phyloP scores from a whole-genome alignment of 345 rosid genomes.

The Ricinus communis region DNA sequence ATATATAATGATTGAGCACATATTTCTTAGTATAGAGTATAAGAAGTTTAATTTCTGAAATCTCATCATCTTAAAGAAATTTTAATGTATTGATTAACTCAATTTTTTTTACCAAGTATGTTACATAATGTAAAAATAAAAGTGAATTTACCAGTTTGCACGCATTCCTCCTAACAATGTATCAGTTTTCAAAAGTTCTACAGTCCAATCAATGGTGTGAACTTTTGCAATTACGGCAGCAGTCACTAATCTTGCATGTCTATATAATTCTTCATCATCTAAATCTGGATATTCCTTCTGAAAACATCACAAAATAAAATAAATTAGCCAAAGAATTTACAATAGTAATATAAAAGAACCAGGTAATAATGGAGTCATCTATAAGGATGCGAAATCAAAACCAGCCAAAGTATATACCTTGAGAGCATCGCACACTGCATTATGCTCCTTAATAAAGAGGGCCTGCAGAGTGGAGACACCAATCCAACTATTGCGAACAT shows the following conservation, averaged over 20 bases:
- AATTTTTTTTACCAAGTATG: no score
- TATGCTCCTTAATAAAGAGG: conserved; percentile 54
- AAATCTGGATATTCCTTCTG: conserved; percentile 38
- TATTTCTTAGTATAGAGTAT: no score
- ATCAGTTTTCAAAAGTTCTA: conserved; percentile 61
- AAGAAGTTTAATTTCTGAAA: no score
- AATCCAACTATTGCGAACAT: conserved; percentile 52
- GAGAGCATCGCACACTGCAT: conserved; percentile 52
- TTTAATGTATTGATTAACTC: neutral
- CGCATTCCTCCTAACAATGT: conserved; percentile 57
- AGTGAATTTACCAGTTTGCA: conserved; percentile 42
- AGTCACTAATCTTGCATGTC: conserved; percentile 54
- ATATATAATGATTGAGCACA: no score
- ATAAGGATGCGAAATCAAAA: neutral
- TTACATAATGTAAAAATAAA: no score
- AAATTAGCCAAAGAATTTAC: neutral
- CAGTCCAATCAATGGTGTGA: conserved; percentile 73
- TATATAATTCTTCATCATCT: conserved; percentile 53
- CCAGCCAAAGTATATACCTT: no score
- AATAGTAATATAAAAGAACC: no score
- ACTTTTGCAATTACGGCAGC: conserved; percentile 65
- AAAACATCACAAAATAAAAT: neutral
- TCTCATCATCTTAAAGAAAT: neutral
- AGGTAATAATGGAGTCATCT: no score
- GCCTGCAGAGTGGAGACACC: conserved; percentile 56